A percentile compares a stretch with the other conserved stretches of the same genome.
Evolutionary conservation across 129 eudicot genomes (phyloP).

Genomic region (Smallanthus sonchifolius): DNA sequence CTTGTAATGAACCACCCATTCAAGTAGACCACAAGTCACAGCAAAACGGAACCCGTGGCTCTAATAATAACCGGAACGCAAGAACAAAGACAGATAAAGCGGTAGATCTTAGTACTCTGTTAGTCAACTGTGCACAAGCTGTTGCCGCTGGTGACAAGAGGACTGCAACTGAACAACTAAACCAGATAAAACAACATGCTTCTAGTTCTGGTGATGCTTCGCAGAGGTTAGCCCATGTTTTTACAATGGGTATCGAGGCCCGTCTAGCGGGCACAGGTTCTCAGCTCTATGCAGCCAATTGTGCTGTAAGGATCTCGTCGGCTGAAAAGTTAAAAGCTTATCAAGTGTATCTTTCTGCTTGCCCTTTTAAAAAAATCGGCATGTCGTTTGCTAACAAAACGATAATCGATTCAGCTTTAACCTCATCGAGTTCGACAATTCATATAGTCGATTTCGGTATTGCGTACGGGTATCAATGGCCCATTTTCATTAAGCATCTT

Average conservation of each 20-base stretch:
- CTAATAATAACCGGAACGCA: slow-evolving; percentile 27
- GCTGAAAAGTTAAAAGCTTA: slow-evolving; percentile 62
- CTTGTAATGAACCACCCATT: slow-evolving; percentile 8
- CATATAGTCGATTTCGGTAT: slow-evolving; percentile 68
- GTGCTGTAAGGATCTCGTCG: slow-evolving; percentile 34
- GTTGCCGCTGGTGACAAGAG: slow-evolving; percentile 52
- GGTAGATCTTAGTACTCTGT: slow-evolving; percentile 50
- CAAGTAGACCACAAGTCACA: slow-evolving; percentile 7
- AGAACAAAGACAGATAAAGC: slow-evolving; percentile 32
- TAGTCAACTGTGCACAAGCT: slow-evolving; percentile 60
- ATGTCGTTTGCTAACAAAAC: slow-evolving; percentile 39
- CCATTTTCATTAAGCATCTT: slow-evolving; percentile 43
- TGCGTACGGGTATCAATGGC: slow-evolving; percentile 61
- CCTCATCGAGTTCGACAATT: slow-evolving; percentile 15
- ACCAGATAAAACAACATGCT: slow-evolving; percentile 55
- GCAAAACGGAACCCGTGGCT: slow-evolving; percentile 17
- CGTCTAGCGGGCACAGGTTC: slow-evolving; percentile 75
- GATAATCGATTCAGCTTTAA: slow-evolving; percentile 23
- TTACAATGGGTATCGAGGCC: slow-evolving; percentile 59
- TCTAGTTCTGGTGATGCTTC: slow-evolving; percentile 62
- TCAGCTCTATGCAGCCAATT: slow-evolving; percentile 46
- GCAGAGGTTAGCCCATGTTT: slow-evolving; percentile 59
- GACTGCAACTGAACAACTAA: slow-evolving; percentile 44
- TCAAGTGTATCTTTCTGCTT: slow-evolving; percentile 54
- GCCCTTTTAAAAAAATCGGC: slow-evolving; percentile 57